These are phyloP conservation scores for Mortierella hygrophila DNA, from an alignment of 192 early-diverging fungal species.

Conservation along the genomic window DNA sequence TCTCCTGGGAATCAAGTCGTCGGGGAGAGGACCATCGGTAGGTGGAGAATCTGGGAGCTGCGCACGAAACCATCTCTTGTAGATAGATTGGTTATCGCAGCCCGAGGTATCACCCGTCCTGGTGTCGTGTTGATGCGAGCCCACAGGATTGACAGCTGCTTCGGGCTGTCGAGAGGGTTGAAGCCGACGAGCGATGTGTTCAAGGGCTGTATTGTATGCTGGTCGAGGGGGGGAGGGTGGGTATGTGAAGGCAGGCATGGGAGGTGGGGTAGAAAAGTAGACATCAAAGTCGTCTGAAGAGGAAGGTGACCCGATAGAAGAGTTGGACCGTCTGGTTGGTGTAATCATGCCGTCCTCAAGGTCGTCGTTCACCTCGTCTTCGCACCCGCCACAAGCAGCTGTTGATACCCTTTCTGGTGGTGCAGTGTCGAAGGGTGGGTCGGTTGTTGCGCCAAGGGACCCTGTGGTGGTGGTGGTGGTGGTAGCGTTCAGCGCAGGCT, in stretches of 20 bases:
- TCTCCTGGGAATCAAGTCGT: conserved; percentile 13
- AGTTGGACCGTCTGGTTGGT: conserved; percentile 6
- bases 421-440: background rate
- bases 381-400: background rate
- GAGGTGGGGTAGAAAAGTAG: conserved; percentile 22
- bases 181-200: background rate
- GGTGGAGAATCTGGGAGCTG: background rate
- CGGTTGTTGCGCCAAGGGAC: background rate
- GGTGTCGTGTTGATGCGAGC: background rate
- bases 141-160: background rate
- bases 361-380: background rate
- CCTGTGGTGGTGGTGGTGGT: background rate
- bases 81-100: background rate
- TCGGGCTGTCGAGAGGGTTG: background rate
- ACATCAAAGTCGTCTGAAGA: conserved; percentile 22
- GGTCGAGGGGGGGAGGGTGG: conserved; percentile 32
- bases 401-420: background rate
- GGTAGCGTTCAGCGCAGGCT: background rate
- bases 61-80: background rate
- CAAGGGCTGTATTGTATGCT: background rate
- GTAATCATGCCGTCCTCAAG: conserved; percentile 1
- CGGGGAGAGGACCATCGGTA: too few relatives aligned
- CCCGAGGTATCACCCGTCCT: background rate
- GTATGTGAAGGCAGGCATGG: conserved; percentile 12
- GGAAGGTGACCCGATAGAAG: conserved; percentile 13